These are phyloP conservation scores for Catharanthus roseus DNA, from an alignment of 257 asterid genomes.

Conservation along the genomic window DNA sequence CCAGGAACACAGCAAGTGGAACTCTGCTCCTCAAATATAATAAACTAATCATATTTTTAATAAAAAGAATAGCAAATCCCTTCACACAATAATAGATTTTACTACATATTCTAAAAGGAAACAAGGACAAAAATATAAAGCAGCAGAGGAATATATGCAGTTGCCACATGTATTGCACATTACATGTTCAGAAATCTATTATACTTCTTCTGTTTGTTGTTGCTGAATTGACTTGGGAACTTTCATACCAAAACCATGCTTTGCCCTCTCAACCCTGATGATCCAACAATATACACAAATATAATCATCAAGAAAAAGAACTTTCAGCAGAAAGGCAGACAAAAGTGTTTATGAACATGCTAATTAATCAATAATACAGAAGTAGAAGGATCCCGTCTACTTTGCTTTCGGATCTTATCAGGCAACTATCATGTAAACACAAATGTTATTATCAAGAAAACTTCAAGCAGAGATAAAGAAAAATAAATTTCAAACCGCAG, in stretches of 20 bases:
- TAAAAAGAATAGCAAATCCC: background rate
- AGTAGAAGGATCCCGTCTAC: too few relatives aligned
- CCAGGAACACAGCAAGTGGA: too few relatives aligned
- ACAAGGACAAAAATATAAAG: background rate
- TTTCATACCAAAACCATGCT: slow-evolving; percentile 95
- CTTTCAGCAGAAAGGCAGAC: slow-evolving; percentile 3
- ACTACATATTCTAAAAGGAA: background rate
- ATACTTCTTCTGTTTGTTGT: background rate
- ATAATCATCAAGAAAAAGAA: too few relatives aligned
- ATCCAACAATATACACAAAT: slow-evolving; percentile 17
- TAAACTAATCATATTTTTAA: slow-evolving; percentile 3
- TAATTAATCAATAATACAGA: too few relatives aligned
- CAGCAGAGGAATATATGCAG: background rate
- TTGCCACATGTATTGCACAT: background rate
- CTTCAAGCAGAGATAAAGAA: background rate
- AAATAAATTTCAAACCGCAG: background rate
- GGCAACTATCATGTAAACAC: too few relatives aligned
- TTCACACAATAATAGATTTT: background rate
- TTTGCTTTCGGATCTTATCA: too few relatives aligned
- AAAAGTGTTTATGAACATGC: background rate
- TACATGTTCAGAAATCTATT: slow-evolving; percentile 18
- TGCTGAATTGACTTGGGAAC: slow-evolving; percentile 51
- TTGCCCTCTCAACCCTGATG: slow-evolving; percentile 82
- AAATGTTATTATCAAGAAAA: too few relatives aligned
- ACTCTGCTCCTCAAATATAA: too few relatives aligned